phyloP scores from a whole-genome alignment of 1,284 basidiomycete genomes.

The Microstroma glucosiphilum region DNA sequence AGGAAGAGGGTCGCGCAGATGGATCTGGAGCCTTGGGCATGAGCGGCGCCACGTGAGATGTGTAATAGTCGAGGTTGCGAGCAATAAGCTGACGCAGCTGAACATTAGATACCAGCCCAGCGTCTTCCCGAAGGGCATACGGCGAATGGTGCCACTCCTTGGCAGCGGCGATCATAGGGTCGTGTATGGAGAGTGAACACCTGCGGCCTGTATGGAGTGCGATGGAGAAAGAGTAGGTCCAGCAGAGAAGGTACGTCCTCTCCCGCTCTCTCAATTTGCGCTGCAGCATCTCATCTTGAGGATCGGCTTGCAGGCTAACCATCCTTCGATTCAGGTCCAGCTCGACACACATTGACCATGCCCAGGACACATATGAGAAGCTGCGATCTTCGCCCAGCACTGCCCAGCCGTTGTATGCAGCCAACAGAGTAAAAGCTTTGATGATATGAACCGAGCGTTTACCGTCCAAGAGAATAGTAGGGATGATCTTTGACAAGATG shows the following conservation, averaged over 20 bases:
- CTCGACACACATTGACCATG: slow-evolving; percentile 4
- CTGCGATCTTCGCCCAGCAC: not conserved
- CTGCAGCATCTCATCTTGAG: slow-evolving; percentile 1
- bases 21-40: not conserved
- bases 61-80: slow-evolving; percentile 4
- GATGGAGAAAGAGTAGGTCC: slow-evolving; percentile 6
- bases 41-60: not conserved
- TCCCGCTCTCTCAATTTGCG: slow-evolving; percentile 3
- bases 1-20: not conserved
- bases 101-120: not conserved
- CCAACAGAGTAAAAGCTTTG: not conserved
- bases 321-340: slow-evolving; percentile 6
- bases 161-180: not conserved
- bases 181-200: not conserved
- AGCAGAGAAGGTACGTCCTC: not conserved
- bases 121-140: not conserved
- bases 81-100: slow-evolving; percentile 1
- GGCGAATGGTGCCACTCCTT: slow-evolving; percentile 2
- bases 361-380: not conserved
- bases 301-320: not conserved
- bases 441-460: not conserved
- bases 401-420: not conserved
- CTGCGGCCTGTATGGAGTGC: not conserved
- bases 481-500: not conserved
- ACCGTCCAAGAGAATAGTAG: not conserved